A percentile compares a stretch with the other conserved stretches of the same genome.
Conservation (phyloP, 352 stramenopile species). For the Globisporangium carolinianum region DNA sequence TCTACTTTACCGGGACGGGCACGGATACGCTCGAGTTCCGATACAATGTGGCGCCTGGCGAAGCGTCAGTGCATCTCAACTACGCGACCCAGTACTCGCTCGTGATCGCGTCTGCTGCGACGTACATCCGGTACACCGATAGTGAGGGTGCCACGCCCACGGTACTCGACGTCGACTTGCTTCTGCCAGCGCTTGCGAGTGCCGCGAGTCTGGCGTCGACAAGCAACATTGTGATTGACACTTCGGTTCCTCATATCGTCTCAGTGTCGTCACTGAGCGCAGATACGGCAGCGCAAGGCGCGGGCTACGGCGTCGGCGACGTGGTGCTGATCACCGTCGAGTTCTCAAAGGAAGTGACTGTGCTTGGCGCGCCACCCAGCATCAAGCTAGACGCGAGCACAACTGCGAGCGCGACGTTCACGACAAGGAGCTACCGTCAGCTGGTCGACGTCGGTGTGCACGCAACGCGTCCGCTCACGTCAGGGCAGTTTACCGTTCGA, state of each 20-base stretch:
- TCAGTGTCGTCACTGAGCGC: slow-evolving; percentile 36
- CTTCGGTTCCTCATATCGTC: slow-evolving; percentile 24
- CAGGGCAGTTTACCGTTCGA: slow-evolving; percentile 51
- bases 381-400: slow-evolving; percentile 46
- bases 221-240: slow-evolving; percentile 34
- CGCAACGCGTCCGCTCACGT: slow-evolving; percentile 39
- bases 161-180: slow-evolving; percentile 27
- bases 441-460: slow-evolving; percentile 61
- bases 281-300: slow-evolving; percentile 18
- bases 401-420: slow-evolving; percentile 28
- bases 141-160: not conserved
- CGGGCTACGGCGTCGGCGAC: slow-evolving; percentile 59
- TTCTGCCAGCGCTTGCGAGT: slow-evolving; percentile 22
- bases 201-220: slow-evolving; percentile 24
- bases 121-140: slow-evolving; percentile 6
- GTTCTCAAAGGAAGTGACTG: slow-evolving; percentile 51
- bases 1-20: slow-evolving; percentile 38
- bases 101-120: slow-evolving; percentile 13
- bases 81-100: slow-evolving; percentile 43
- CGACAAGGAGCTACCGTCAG: slow-evolving; percentile 45
- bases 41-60: slow-evolving; percentile 48
- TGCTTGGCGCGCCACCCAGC: slow-evolving; percentile 27
- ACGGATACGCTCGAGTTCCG: slow-evolving; percentile 49
- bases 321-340: slow-evolving; percentile 58
- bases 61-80: slow-evolving; percentile 37